These are phyloP conservation scores for Colletotrichum cordylinicola DNA, from an alignment of 2,329 filamentous ascomycete species.

Conservation along the genomic window DNA sequence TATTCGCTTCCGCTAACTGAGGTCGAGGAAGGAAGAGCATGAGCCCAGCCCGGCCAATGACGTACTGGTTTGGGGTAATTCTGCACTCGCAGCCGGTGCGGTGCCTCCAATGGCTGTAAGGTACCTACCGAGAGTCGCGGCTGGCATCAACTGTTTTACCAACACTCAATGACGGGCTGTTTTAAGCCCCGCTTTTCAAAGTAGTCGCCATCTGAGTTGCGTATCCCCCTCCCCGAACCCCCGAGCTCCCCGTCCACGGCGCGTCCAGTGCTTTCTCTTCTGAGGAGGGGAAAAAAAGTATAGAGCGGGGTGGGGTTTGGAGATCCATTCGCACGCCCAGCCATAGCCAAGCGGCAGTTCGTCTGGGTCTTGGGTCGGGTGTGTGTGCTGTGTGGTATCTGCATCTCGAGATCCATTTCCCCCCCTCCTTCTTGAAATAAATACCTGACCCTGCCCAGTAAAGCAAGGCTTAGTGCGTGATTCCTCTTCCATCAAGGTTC, in stretches of 20 bases:
- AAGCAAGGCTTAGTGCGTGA: slow-evolving; percentile 8
- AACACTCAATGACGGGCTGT: not conserved
- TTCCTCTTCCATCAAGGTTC: slow-evolving; percentile 23
- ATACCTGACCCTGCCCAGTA: slow-evolving; percentile 19
- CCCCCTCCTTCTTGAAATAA: slow-evolving; percentile 10
- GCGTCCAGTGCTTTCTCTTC: not conserved
- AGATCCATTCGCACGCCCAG: slow-evolving; percentile 3
- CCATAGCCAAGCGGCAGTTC: slow-evolving; percentile 14
- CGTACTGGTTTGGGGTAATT: not conserved
- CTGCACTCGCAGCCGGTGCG: not conserved
- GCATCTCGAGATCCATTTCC: not conserved
- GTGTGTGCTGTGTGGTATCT: not conserved
- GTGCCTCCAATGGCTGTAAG: not conserved
- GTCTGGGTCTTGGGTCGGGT: not conserved
- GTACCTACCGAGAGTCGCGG: not conserved
- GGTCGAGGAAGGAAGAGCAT: not conserved
- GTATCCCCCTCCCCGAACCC: slow-evolving; percentile 17
- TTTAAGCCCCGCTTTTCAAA: slow-evolving; percentile 6
- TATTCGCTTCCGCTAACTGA: not conserved
- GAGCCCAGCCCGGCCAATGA: not conserved
- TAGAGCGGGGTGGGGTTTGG: slow-evolving; percentile 17
- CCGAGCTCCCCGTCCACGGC: slow-evolving; percentile 1
- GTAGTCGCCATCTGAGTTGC: not conserved
- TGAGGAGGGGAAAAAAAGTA: not conserved
- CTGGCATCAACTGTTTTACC: slow-evolving; percentile 11